Base-by-base conservation (phyloP, 139 green algal genomes). In the Prasinococcaceae sp. region DNA sequence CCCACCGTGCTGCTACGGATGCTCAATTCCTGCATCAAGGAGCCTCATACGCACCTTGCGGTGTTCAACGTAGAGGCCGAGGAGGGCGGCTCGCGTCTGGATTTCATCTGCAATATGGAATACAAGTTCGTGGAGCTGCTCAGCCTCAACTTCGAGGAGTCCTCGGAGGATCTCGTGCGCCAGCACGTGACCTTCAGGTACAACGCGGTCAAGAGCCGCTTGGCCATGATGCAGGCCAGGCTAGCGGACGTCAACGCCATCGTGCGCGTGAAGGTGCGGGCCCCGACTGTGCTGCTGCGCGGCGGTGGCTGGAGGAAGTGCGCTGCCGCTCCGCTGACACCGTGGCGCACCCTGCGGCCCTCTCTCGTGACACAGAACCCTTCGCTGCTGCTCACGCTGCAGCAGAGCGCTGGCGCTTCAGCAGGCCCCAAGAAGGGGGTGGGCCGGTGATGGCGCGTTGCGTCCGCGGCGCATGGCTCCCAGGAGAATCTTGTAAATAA, bases 101-200 rank as follows among this genome's bases (percentile, higher is more conserved):
- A 14, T 38, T 16, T 25, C 10, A 9, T 47, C 20, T 61, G 84
- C 69, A 84, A 84, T 52, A 83, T 84, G 75, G 73, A 86, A 60
- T 81, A 86, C 70, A 86, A 86, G 67, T 86, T 86, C 55, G 78
- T 86, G 55, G 78, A 86, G 70, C 67, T 86, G 48, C 63, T 86
- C n/a, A 70, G 48, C 2, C 66, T 61, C 27, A 36, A 50, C 6
- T 80, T 82, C 47, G 23, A 60, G 25, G 62, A 69, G 10, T 69
- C 61, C 3, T 38, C 32, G 1, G 78, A 86, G 60, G 78, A 83
- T 1, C 36, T 74, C 19, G 66, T 83, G n/a, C 46, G 70, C 1
- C 17, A 50, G 33, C 63, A 77, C 45, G 66, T 82, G 30, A 70
- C 65, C 24, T 83, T 75, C 48, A 54, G 75, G 2, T 85, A 85